Base-by-base conservation (phyloP, 805 yeast genomes). In the Candida verbasci region DNA sequence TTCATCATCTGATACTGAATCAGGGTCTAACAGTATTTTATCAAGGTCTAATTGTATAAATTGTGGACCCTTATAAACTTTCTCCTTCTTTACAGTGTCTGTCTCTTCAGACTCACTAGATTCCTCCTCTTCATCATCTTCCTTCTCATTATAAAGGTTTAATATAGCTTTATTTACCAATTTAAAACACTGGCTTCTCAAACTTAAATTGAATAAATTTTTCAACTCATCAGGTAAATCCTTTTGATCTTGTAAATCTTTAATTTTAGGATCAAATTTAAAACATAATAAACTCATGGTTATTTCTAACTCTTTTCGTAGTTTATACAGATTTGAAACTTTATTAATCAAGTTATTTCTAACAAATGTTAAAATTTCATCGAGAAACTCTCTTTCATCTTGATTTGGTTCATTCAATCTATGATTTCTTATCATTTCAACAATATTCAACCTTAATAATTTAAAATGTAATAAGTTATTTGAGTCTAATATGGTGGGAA, bases 271-370 rank as follows among this genome's bases (percentile, higher is more conserved):
- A 20, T 60, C 63, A 41, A 62, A 60, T 24, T 72, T 70, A 50
- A 72, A 75, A 47, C 80, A 76, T 24, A 88, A 60, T 41, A 88
- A 65, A 16, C 95, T 86, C 93, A 88, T 85, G 2, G 94, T 80
- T 29, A 80, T 65, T 53, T 89, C 96, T 42, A 88, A 60, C 45
- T 86, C 91, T 37, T 75, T 74, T 58, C 87, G 68, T 41, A 82
- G 76, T 39, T 65, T 65, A 44, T 64, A 64, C 31, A 80, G 79
- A 34, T 73, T 70, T 2, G 82, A 68, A 1, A 80, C 82, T 40
- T 81, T 76, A 43, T 68, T 66, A 4, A 86, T 75, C 43, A 85
- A 55, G 49, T 80, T 80, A 15, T 70, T 74, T 41, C 79, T 69
- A 7, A 84, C 80, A 57, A 82, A 82, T 7, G 60, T 52, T 15